Evolutionary conservation across 2,329 filamentous ascomycete genomes (phyloP), one percentile per base, ranked within the genome.

Genomic region (Harringtonia lauricola): DNA sequence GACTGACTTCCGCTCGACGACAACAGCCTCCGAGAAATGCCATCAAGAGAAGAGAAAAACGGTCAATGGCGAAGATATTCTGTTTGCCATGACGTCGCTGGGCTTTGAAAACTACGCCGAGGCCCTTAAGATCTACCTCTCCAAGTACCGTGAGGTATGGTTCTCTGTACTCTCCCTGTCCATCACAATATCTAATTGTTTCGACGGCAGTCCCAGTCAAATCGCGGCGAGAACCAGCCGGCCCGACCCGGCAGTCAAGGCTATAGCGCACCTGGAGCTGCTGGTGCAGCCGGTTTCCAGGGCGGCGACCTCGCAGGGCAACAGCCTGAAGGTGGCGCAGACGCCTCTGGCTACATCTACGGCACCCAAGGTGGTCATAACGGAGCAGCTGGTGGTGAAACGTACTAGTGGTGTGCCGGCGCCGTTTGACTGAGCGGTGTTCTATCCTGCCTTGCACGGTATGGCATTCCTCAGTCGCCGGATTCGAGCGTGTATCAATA

Each of bases 31-130:
- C 50, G 92, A 98, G 65, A 98, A 98, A 66, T 98, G 92, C 60
- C 92, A 98, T 62, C 92, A 96, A 64, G 92, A 98, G 66, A 98
- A 98, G 73, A 81, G 92, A 57, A 98, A 98, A 72, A 98, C 92
- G 0, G 92, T 98, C 53, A 98, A 98, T 59, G 92, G 92, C 54
- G 92, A 98, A 65, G 92, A 98, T 57, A 98, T 98, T 47, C 71
- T 98, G 37, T 98, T 96, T 60, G 92, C 92, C 48, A 98, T 98
- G 92, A 96, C 90, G 8, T 98, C 92, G 22, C 76, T 98, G 30
- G 92, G 92, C 1, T 98, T 98, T 63, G 92, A 98, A 66, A 98
- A 98, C 67, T 98, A 98, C 61, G 85, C 90, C 22, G 92, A 98
- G 64, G 92, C 92, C 2, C 72, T 98, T 46, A 98, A 98, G 67